Evolutionary conservation across 768 basidiomycete species (phyloP).

Genomic region (Hericium coralloides): DNA sequence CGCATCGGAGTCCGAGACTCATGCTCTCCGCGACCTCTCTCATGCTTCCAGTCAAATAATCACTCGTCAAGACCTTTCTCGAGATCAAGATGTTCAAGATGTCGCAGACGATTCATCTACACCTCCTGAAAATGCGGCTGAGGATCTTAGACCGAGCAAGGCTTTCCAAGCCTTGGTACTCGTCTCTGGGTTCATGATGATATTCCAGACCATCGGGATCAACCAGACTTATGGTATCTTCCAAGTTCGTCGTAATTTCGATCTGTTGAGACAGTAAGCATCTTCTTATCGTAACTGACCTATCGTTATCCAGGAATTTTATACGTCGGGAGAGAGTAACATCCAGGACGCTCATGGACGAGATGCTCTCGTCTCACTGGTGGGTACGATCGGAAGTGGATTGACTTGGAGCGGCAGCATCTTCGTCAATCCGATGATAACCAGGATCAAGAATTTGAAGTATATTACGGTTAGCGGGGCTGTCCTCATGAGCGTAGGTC

Average conservation of each 20-base stretch:
- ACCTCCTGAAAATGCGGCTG: neutral
- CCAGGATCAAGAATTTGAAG: slow-evolving; percentile 23
- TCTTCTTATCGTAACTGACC: neutral
- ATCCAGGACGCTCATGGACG: slow-evolving; percentile 27
- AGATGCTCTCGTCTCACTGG: slow-evolving; percentile 32
- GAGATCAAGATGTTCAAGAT: too few species aligned
- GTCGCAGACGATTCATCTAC: too few species aligned
- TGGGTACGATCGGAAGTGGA: slow-evolving; percentile 35
- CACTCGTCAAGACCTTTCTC: too few species aligned
- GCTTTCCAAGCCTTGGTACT: slow-evolving; percentile 29
- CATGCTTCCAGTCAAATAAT: too few species aligned
- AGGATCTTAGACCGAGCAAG: slow-evolving; percentile 18
- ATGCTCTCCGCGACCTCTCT: too few species aligned
- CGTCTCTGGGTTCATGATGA: slow-evolving; percentile 34
- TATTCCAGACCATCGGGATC: slow-evolving; percentile 36
- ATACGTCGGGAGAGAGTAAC: slow-evolving; percentile 29
- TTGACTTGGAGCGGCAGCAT: slow-evolving; percentile 39
- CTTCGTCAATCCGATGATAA: slow-evolving; percentile 32
- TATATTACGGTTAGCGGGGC: slow-evolving; percentile 29
- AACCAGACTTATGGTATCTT: slow-evolving; percentile 36
- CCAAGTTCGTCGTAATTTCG: slow-evolving; percentile 20
- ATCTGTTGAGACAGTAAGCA: neutral
- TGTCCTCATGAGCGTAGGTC: slow-evolving; percentile 32
- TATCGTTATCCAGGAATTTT: slow-evolving; percentile 27
- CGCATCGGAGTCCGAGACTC: too few species aligned